Evolutionary conservation across 176 grass and related monocot genomes (phyloP).

Genomic region (Oropetium thomaeum): DNA sequence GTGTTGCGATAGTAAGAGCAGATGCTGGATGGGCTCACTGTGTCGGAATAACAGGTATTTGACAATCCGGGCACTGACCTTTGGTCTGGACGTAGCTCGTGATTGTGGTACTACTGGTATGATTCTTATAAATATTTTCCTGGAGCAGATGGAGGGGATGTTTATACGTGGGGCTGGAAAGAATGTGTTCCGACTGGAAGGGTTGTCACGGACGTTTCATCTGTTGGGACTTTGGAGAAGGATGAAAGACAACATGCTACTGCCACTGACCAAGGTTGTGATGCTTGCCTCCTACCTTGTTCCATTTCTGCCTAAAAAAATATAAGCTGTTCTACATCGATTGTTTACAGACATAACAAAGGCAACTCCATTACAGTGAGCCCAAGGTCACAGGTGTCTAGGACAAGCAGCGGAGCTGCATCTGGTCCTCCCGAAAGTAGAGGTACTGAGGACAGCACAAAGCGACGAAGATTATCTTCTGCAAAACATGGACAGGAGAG

Average conservation of each 20-base stretch:
- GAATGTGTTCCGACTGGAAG: conserved; percentile 94
- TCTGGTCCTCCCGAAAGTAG: conserved; percentile 69
- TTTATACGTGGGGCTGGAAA: conserved; percentile 99
- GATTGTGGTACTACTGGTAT: conserved; percentile 1
- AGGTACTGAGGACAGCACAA: conserved; percentile 74
- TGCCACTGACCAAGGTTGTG: conserved; percentile 67
- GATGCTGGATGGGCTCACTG: conserved; percentile 98
- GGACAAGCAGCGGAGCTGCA: conserved; percentile 53
- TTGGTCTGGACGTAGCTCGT: neutral
- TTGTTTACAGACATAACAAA: conserved; percentile 47
- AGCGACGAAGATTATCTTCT: conserved; percentile 77
- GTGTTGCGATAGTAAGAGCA: conserved; percentile 59
- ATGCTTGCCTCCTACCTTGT: conserved; percentile 15
- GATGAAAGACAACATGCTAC: conserved; percentile 56
- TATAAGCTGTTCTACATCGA: conserved; percentile 41
- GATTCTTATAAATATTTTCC: conserved; percentile 31
- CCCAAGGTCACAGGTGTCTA: conserved; percentile 75
- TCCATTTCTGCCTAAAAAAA: conserved; percentile 29
- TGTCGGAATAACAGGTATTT: conserved; percentile 76
- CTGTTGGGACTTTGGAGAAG: conserved; percentile 64
- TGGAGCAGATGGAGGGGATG: conserved; percentile 73
- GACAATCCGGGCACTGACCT: neutral
- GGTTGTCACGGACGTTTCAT: conserved; percentile 51
- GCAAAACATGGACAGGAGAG: conserved; percentile 78
- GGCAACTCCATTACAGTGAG: conserved; percentile 77